Conservation (phyloP, 371 early-diverging fungal genomes). For the Mucor velutinosus region DNA sequence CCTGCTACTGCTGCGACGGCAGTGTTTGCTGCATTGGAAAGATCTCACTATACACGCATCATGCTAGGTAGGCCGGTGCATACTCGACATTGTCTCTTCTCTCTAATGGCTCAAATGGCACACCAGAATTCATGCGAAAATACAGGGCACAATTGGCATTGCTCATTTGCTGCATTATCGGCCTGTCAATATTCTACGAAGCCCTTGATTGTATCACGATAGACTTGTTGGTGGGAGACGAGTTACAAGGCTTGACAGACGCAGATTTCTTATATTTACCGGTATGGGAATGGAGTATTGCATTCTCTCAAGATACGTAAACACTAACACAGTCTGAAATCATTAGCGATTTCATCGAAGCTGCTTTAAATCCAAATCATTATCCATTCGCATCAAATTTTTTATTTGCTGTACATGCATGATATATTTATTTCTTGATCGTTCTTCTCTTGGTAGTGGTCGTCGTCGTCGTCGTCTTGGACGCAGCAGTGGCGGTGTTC, state of each 20-base stretch:
- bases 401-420: not conserved
- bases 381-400: not conserved
- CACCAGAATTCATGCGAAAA: not conserved
- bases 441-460: not conserved
- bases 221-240: not conserved
- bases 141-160: not conserved
- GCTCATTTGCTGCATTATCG: not conserved
- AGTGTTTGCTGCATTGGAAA: not conserved
- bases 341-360: not conserved
- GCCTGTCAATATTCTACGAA: not conserved
- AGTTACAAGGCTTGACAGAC: not conserved
- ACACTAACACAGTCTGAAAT: too few relatives aligned
- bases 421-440: not conserved
- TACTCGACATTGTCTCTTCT: not conserved
- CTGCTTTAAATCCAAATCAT: not conserved
- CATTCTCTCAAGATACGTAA: too few relatives aligned
- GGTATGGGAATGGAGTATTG: too few relatives aligned
- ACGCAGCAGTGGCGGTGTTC: too few relatives aligned
- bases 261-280: slow-evolving; percentile 4
- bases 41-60: not conserved
- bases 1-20: not conserved
- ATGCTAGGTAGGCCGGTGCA: not conserved
- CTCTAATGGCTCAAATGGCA: not conserved
- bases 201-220: not conserved
- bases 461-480: too few relatives aligned